Percentiles rank a stretch among this genome's conserved stretches.
phyloP scores from a whole-genome alignment of 1,284 basidiomycete genomes.

The Puccinia polysora region DNA sequence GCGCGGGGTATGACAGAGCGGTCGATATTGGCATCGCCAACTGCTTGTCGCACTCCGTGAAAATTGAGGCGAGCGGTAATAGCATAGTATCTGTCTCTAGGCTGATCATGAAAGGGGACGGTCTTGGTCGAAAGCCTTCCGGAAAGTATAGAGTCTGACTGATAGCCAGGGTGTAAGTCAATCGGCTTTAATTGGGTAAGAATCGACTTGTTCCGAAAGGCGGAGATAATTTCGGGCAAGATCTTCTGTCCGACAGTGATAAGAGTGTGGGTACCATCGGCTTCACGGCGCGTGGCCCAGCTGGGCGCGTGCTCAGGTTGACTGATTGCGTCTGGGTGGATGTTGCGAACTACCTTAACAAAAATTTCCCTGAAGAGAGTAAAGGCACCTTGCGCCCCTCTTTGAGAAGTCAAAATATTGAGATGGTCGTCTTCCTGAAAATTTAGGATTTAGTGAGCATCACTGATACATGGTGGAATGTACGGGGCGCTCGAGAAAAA shows the following conservation, averaged over 20 bases:
- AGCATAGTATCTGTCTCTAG: slow-evolving; percentile 45
- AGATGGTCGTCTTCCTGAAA: slow-evolving; percentile 44
- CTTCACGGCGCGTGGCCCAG: slow-evolving; percentile 45
- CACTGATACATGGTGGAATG: neutral
- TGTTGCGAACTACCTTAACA: slow-evolving; percentile 45
- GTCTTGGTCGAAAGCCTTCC: slow-evolving; percentile 18
- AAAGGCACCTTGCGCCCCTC: slow-evolving; percentile 47
- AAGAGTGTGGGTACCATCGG: slow-evolving; percentile 45
- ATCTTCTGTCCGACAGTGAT: slow-evolving; percentile 48
- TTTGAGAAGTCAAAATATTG: slow-evolving; percentile 44
- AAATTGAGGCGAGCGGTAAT: slow-evolving; percentile 45
- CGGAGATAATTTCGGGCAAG: slow-evolving; percentile 46
- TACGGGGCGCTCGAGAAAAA: neutral
- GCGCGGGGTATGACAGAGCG: slow-evolving; percentile 5
- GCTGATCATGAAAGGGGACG: slow-evolving; percentile 45
- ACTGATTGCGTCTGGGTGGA: slow-evolving; percentile 41
- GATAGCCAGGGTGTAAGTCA: neutral
- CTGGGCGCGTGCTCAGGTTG: slow-evolving; percentile 36
- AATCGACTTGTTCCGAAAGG: slow-evolving; percentile 44
- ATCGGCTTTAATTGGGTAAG: slow-evolving; percentile 35
- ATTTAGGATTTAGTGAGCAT: neutral
- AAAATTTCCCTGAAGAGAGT: slow-evolving; percentile 48
- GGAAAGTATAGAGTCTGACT: neutral
- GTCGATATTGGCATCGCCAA: neutral
- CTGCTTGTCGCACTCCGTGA: neutral